Percentiles rank a stretch among this genome's conserved stretches.
Conservation (phyloP, 1,139 yeast species). For the Hansenula anomala region DNA sequence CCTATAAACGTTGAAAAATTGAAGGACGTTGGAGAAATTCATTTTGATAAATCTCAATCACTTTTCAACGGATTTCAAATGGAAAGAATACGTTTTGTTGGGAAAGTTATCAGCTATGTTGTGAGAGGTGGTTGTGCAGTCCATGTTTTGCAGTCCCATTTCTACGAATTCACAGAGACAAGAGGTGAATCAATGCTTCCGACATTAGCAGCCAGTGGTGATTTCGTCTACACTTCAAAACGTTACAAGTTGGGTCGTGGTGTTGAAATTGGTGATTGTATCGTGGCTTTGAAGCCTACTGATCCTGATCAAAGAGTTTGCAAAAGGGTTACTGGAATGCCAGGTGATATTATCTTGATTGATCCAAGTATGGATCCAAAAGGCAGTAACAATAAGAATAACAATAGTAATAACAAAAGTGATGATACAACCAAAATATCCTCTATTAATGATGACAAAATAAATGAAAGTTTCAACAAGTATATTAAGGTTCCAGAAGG, state of each 20-base stretch:
- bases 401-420: constrained; percentile 3
- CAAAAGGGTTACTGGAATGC: constrained; percentile 92
- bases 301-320: constrained; percentile 85
- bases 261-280: constrained; percentile 75
- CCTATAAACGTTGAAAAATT: too few species aligned
- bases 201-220: constrained; percentile 68
- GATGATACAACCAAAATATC: constrained; percentile 1
- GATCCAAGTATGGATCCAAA: constrained; percentile 60
- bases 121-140: constrained; percentile 63
- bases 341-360: constrained; percentile 77
- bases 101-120: constrained; percentile 22
- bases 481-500: constrained; percentile 77
- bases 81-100: constrained; percentile 15
- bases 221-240: constrained; percentile 78
- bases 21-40: too few species aligned
- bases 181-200: constrained; percentile 96
- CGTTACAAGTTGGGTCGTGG: constrained; percentile 40
- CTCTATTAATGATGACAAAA: constrained; percentile 12
- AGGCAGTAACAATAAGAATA: too few species aligned
- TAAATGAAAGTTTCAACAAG: constrained; percentile 39
- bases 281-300: constrained; percentile 87
- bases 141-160: constrained; percentile 60
- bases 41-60: too few species aligned
- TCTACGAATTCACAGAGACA: constrained; percentile 77
- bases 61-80: too few species aligned